A percentile compares a stretch with the other conserved stretches of the same genome.
phyloP scores from a whole-genome alignment of 768 basidiomycete genomes.

The Pulveroboletus sp. region DNA sequence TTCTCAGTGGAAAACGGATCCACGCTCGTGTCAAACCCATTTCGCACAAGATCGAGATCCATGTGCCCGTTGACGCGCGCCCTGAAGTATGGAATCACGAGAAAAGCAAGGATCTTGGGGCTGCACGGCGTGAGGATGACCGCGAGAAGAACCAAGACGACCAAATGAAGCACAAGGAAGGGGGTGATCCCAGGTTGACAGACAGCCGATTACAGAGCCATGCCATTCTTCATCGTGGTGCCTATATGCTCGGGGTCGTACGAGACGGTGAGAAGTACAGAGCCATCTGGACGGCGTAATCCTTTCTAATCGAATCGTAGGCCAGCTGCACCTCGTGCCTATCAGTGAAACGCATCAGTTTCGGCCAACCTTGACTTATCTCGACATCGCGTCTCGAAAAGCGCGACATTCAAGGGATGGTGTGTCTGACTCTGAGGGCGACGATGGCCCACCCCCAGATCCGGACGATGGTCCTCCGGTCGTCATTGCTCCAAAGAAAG shows the following conservation, averaged over 20 bases:
- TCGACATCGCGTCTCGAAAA: conserved; percentile 69
- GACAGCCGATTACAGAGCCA: conserved; percentile 75
- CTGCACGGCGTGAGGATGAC: conserved; percentile 67
- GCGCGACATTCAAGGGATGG: conserved; percentile 45
- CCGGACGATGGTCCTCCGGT: conserved; percentile 62
- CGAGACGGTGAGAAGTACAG: conserved; percentile 52
- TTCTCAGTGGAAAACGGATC: conserved; percentile 69
- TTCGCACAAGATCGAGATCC: conserved; percentile 63
- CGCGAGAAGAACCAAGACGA: conserved; percentile 69
- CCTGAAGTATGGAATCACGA: conserved; percentile 79
- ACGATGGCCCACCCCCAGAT: conserved; percentile 75
- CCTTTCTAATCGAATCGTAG: conserved; percentile 33
- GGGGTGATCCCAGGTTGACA: conserved; percentile 56
- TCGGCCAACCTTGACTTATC: conserved; percentile 75
- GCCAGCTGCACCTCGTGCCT: conserved; percentile 72
- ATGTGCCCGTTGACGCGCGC: conserved; percentile 77
- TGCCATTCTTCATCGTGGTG: conserved; percentile 56
- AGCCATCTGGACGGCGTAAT: background rate
- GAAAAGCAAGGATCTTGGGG: conserved; percentile 59
- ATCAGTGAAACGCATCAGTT: conserved; percentile 77
- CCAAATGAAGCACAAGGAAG: conserved; percentile 41
- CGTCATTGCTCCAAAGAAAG: conserved; percentile 43
- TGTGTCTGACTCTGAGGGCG: conserved; percentile 63
- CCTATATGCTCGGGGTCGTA: conserved; percentile 73
- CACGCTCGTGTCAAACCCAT: conserved; percentile 66